Conservation (phyloP, 768 basidiomycete genomes). For the Lentinula detonsa region DNA sequence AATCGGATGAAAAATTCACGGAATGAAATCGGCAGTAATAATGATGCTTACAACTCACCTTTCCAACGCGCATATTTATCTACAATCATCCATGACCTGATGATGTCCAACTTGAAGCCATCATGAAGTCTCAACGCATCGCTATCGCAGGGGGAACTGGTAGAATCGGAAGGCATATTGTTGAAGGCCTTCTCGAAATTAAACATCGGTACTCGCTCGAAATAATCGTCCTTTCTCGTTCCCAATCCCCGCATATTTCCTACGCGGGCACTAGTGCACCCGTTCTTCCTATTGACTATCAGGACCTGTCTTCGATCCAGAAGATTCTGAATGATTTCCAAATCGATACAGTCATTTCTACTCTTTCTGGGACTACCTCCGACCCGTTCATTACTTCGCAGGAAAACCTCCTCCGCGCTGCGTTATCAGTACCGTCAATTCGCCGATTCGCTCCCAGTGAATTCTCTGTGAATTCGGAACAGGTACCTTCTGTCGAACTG, state of each 20-base stretch:
- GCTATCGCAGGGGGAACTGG: slow-evolving; percentile 7
- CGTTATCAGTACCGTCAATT: background rate
- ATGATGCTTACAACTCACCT: background rate
- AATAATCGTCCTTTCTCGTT: slow-evolving; percentile 5
- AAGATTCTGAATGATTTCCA: background rate
- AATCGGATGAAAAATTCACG: background rate
- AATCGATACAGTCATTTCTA: slow-evolving; percentile 6
- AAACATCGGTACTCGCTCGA: background rate
- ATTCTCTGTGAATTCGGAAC: slow-evolving; percentile 3
- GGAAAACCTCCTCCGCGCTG: slow-evolving; percentile 3
- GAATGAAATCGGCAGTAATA: background rate
- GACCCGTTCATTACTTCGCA: background rate
- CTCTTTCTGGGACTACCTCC: background rate
- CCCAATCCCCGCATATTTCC: background rate
- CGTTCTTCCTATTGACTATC: background rate
- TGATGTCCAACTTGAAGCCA: background rate
- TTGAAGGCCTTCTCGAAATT: slow-evolving; percentile 5
- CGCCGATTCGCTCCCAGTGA: slow-evolving; percentile 6
- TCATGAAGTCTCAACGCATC: slow-evolving; percentile 1
- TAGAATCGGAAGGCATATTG: slow-evolving; percentile 3
- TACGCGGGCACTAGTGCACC: slow-evolving; percentile 1
- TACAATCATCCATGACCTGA: background rate
- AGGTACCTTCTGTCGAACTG: background rate
- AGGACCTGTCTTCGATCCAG: background rate
- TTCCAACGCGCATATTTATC: background rate